phyloP scores from a whole-genome alignment of 2,329 filamentous ascomycete species.

The Arthroderma sp. region DNA sequence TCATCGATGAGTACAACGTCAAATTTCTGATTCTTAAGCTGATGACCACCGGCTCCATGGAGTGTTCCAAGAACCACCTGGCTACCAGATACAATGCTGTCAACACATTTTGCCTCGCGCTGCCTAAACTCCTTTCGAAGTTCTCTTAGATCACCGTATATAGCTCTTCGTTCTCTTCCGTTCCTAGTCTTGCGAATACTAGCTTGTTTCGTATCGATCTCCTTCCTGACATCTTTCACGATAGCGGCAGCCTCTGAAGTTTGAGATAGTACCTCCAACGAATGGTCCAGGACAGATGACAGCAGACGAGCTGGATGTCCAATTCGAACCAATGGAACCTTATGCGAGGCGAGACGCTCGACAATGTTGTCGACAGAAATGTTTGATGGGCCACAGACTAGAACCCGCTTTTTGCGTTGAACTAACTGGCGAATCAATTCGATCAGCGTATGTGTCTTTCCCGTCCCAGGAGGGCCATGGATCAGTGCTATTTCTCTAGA shows the following conservation, averaged over 20 bases:
- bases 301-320: conserved; percentile 86
- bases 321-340: conserved; percentile 74
- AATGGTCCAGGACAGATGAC: conserved; percentile 77
- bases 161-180: conserved; percentile 63
- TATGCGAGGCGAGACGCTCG: conserved; percentile 73
- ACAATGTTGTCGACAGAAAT: conserved; percentile 98
- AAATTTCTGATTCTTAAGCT: conserved; percentile 67
- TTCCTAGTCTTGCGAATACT: conserved; percentile 77
- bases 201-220: conserved; percentile 86
- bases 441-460: conserved; percentile 92
- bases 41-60: conserved; percentile 78
- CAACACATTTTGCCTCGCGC: conserved; percentile 70
- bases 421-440: conserved; percentile 89
- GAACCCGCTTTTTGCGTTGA: conserved; percentile 56
- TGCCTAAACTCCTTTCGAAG: conserved; percentile 79
- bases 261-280: conserved; percentile 77
- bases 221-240: conserved; percentile 75
- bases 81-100: conserved; percentile 59
- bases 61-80: conserved; percentile 86
- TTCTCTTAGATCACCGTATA: conserved; percentile 76
- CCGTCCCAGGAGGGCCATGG: conserved; percentile 89
- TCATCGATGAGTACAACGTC: conserved; percentile 95
- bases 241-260: conserved; percentile 83
- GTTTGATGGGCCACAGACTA: conserved; percentile 95
- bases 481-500: conserved; percentile 76